phyloP scores from a whole-genome alignment of 768 basidiomycete species.

The Lactifluus pinguis region DNA sequence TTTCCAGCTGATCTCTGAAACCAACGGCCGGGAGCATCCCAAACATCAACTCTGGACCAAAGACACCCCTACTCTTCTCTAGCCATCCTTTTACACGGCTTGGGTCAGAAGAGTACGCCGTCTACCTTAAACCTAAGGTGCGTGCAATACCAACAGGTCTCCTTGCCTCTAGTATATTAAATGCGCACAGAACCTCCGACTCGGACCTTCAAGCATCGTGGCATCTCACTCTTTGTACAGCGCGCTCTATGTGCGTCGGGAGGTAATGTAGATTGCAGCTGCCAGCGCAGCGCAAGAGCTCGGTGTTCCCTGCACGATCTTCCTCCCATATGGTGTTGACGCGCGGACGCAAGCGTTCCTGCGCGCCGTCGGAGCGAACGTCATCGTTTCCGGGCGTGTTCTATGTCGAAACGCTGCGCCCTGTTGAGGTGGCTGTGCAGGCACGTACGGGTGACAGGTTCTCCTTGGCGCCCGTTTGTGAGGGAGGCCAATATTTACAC shows the following conservation, averaged over 20 bases:
- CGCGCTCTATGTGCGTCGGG: constrained; percentile 44
- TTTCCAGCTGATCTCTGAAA: not conserved
- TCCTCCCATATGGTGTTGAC: constrained; percentile 47
- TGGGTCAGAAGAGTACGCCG: not conserved
- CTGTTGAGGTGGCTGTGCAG: constrained; percentile 39
- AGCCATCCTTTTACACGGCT: not conserved
- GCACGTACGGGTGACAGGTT: constrained; percentile 40
- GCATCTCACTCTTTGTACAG: not conserved
- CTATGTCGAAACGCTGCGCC: constrained; percentile 46
- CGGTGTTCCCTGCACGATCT: constrained; percentile 55
- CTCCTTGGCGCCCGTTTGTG: not conserved
- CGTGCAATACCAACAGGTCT: not conserved
- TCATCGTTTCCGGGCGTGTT: constrained; percentile 46
- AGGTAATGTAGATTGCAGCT: constrained; percentile 76
- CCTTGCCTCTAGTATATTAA: not conserved
- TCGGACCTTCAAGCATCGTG: constrained; percentile 45
- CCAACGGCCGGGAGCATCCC: not conserved
- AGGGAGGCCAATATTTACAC: not conserved
- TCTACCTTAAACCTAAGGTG: not conserved
- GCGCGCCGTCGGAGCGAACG: constrained; percentile 43
- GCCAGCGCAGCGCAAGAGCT: constrained; percentile 53
- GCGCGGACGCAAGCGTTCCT: constrained; percentile 43
- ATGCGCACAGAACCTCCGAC: constrained; percentile 49
- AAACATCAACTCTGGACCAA: constrained; percentile 4
- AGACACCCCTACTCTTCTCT: constrained; percentile 9